These are phyloP conservation scores for Toxicodendron radicans DNA, from an alignment of 345 rosid species.

Conservation along the genomic window DNA sequence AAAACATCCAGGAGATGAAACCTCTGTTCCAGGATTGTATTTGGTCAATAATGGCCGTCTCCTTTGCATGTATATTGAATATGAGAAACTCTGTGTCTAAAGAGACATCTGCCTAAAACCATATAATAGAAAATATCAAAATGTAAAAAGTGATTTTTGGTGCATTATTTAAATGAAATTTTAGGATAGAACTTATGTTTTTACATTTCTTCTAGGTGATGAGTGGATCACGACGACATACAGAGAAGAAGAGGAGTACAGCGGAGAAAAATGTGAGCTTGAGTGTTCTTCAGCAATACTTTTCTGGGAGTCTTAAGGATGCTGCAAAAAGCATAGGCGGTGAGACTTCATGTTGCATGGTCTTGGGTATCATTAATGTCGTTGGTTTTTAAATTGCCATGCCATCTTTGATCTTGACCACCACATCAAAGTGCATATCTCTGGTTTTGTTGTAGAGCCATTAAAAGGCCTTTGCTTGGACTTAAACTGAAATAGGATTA, in stretches of 20 bases:
- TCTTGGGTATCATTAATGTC: not conserved
- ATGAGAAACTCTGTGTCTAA: not conserved
- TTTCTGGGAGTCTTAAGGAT: constrained; percentile 90
- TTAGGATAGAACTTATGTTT: not conserved
- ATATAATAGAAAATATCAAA: not conserved
- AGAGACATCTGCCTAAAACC: not conserved
- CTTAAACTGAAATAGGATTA: not conserved
- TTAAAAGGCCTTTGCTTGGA: not conserved
- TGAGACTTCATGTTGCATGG: constrained; percentile 35
- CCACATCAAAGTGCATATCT: not conserved
- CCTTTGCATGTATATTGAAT: not conserved
- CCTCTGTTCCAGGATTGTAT: not conserved
- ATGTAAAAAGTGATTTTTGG: not conserved
- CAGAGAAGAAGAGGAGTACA: constrained; percentile 70
- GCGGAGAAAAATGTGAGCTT: constrained; percentile 88
- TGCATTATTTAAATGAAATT: constrained; percentile 1
- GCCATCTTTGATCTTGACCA: not conserved
- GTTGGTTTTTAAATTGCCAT: not conserved
- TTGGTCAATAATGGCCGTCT: not conserved
- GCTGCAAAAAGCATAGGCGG: constrained; percentile 98
- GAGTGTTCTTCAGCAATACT: constrained; percentile 82
- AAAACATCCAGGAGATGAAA: not conserved
- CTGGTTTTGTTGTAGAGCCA: not conserved
- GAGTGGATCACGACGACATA: constrained; percentile 39
- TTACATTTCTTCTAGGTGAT: constrained; percentile 36